phyloP scores from a whole-genome alignment of 106 monocot genomes.

The Dioscorea alata region DNA sequence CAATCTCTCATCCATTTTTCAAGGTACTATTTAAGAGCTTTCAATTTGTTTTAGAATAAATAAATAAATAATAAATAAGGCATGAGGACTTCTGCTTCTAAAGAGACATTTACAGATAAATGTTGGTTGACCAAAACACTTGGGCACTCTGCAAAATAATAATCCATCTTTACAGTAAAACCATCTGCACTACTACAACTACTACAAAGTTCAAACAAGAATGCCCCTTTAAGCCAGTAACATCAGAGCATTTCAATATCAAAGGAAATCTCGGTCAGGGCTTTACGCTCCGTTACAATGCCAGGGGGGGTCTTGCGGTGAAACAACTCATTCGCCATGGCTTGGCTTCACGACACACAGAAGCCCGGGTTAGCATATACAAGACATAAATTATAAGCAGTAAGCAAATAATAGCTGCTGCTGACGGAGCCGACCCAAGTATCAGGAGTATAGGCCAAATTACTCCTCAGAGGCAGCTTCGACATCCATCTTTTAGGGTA shows the following conservation, averaged over 20 bases:
- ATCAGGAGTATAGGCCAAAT: not conserved
- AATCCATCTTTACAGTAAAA: not conserved
- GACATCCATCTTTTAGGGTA: not conserved
- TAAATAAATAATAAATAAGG: too few species aligned
- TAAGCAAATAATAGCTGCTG: too few species aligned
- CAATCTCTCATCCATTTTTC: too few species aligned
- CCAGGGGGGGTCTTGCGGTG: not conserved
- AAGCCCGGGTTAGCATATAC: constrained; percentile 10
- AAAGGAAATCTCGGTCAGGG: not conserved
- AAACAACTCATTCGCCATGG: not conserved
- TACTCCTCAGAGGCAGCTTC: not conserved
- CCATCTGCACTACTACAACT: not conserved
- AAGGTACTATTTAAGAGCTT: too few species aligned
- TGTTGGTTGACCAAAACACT: not conserved
- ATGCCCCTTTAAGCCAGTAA: not conserved
- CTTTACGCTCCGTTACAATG: not conserved
- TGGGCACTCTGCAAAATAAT: not conserved
- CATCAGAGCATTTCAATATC: not conserved
- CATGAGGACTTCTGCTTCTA: not conserved
- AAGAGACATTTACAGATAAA: not conserved
- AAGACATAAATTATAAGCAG: not conserved
- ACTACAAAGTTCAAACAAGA: not conserved
- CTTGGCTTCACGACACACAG: not conserved
- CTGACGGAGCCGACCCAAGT: not conserved
- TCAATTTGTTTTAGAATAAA: too few species aligned